Percentiles rank a stretch among this genome's conserved stretches.
Evolutionary conservation across 495 filamentous ascomycete genomes (phyloP).

Genomic region (Penicillium verhagenii): DNA sequence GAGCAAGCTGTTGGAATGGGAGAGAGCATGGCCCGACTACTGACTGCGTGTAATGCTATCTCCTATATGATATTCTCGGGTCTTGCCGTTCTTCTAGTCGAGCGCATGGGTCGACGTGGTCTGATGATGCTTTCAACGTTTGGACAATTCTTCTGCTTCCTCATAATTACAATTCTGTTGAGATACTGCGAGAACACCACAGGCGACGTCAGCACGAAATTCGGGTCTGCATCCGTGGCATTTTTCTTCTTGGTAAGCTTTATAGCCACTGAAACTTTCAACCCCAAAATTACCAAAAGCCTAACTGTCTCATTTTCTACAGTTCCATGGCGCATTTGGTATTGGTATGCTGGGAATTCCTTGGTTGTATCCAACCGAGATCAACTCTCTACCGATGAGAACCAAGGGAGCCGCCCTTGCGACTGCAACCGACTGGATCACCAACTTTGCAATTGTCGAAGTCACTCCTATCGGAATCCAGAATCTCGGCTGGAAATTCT

Average conservation of each 20-base stretch:
- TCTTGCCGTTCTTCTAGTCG: constrained; percentile 46
- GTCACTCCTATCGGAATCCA: constrained; percentile 60
- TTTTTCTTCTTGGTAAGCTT: constrained; percentile 46
- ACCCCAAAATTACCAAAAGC: background rate
- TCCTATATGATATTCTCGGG: constrained; percentile 50
- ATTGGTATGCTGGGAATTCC: constrained; percentile 57
- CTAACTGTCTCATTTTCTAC: background rate
- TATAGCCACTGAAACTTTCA: background rate
- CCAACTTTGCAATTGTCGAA: constrained; percentile 61
- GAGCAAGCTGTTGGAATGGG: constrained; percentile 49
- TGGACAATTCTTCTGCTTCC: constrained; percentile 49
- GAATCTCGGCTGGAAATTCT: constrained; percentile 51
- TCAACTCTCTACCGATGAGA: constrained; percentile 56
- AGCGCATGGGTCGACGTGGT: constrained; percentile 50
- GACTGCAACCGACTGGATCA: constrained; percentile 60
- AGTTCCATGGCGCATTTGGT: constrained; percentile 50
- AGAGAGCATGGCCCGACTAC: constrained; percentile 45
- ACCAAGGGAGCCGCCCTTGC: constrained; percentile 58
- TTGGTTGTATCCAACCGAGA: constrained; percentile 64
- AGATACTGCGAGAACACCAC: constrained; percentile 35
- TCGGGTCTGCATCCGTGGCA: constrained; percentile 34
- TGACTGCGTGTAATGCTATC: constrained; percentile 51
- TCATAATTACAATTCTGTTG: constrained; percentile 57
- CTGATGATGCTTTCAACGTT: constrained; percentile 51
- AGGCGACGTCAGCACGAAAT: constrained; percentile 23